Evolutionary conservation across 176 grass and related monocot species (phyloP).

Genomic region (Lolium rigidum): DNA sequence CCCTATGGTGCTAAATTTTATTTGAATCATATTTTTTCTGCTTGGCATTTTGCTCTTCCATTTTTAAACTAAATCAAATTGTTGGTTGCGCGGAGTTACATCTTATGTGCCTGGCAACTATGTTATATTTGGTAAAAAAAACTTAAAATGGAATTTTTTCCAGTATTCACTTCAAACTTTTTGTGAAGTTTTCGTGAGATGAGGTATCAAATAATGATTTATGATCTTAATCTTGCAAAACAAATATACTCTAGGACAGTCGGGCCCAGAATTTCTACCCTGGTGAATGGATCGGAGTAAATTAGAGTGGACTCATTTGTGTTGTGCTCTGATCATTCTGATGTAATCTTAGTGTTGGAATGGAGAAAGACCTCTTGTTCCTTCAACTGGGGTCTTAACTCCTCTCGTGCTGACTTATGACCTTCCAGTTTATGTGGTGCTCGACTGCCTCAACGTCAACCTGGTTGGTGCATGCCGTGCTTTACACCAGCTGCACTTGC

Average conservation of each 20-base stretch:
- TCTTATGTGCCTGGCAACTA: conserved; percentile 31
- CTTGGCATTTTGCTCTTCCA: conserved; percentile 26
- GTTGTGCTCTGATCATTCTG: conserved; percentile 37
- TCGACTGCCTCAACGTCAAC: conserved; percentile 51
- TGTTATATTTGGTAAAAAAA: conserved; percentile 11
- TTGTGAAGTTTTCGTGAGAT: conserved; percentile 14
- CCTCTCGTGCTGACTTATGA: conserved; percentile 54
- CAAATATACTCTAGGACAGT: conserved; percentile 5
- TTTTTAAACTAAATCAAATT: background rate
- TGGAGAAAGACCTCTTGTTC: conserved; percentile 43
- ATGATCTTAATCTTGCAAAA: conserved; percentile 16
- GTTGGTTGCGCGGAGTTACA: conserved; percentile 45
- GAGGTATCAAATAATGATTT: conserved; percentile 19
- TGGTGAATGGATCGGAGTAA: conserved; percentile 29
- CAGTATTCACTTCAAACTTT: conserved; percentile 21
- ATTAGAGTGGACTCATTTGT: conserved; percentile 37
- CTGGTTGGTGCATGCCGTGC: conserved; percentile 52
- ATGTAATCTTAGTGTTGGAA: conserved; percentile 40
- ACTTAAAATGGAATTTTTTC: conserved; percentile 22
- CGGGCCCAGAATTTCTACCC: conserved; percentile 4
- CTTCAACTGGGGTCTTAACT: conserved; percentile 49
- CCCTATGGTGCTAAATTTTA: conserved; percentile 18
- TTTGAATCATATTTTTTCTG: conserved; percentile 32
- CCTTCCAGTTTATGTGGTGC: conserved; percentile 60
- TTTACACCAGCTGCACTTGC: conserved; percentile 34